Percentiles rank a stretch among this genome's conserved stretches.
Conservation (phyloP, 768 basidiomycete genomes). For the Royoungia palumana region DNA sequence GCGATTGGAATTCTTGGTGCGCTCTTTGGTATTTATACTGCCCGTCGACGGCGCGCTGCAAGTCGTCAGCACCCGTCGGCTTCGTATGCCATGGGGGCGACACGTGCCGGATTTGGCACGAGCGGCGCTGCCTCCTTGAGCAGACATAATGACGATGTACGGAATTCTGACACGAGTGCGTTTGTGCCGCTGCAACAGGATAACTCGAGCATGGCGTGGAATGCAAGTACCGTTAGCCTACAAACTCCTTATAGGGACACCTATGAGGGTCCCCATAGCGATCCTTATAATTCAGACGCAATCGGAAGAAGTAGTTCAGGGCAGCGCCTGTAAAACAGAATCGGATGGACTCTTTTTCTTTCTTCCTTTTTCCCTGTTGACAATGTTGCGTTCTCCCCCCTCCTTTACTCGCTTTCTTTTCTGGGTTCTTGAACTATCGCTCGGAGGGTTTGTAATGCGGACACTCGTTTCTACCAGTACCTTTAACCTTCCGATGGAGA, state of each 20-base stretch:
- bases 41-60: conserved; percentile 49
- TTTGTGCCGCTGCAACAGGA: conserved; percentile 71
- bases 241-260: conserved; percentile 38
- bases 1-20: conserved; percentile 31
- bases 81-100: conserved; percentile 39
- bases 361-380: background rate
- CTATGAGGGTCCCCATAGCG: conserved; percentile 18
- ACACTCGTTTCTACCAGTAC: conserved; percentile 5
- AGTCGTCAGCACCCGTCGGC: conserved; percentile 30
- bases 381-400: background rate
- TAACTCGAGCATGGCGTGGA: conserved; percentile 56
- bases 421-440: background rate
- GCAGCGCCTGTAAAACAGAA: conserved; percentile 22
- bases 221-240: conserved; percentile 49
- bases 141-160: conserved; percentile 21
- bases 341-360: background rate
- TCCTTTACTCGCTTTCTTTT: background rate
- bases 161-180: conserved; percentile 63
- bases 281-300: conserved; percentile 26
- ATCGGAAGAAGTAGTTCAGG: conserved; percentile 27
- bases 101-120: conserved; percentile 26
- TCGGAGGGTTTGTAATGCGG: conserved; percentile 2
- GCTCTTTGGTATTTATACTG: conserved; percentile 43
- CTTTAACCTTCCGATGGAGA: background rate
- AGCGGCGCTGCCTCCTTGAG: conserved; percentile 20